Conservation (phyloP, 2,329 filamentous ascomycete genomes). For the Colletotrichum lini region DNA sequence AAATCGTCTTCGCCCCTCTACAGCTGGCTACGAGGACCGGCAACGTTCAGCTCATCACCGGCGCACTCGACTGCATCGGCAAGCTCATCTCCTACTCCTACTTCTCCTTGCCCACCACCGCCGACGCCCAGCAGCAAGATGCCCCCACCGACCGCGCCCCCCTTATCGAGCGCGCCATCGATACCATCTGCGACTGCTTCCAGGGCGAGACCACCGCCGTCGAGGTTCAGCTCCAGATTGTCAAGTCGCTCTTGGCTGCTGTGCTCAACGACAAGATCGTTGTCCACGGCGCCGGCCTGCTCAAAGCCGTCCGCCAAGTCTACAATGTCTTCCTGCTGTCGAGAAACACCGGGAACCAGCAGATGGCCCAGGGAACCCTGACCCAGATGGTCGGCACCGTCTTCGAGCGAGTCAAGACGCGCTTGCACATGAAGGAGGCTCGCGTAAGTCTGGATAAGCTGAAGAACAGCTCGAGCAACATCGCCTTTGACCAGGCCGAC, state of each 20-base stretch:
- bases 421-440: slow-evolving; percentile 89
- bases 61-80: slow-evolving; percentile 96
- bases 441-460: slow-evolving; percentile 71
- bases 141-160: slow-evolving; percentile 74
- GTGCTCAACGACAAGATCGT: slow-evolving; percentile 99
- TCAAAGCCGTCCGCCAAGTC: slow-evolving; percentile 97
- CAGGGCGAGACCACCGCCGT: slow-evolving; percentile 94
- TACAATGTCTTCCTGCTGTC: slow-evolving; percentile 99
- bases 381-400: slow-evolving; percentile 99
- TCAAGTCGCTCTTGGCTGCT: slow-evolving; percentile 95
- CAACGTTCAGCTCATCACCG: slow-evolving; percentile 88
- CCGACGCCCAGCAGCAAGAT: slow-evolving; percentile 50
- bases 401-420: slow-evolving; percentile 91
- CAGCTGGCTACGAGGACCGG: slow-evolving; percentile 90
- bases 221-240: slow-evolving; percentile 96
- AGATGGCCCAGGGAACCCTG: slow-evolving; percentile 95
- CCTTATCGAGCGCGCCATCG: slow-evolving; percentile 96
- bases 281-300: slow-evolving; percentile 93
- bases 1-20: slow-evolving; percentile 91
- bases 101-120: slow-evolving; percentile 80
- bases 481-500: slow-evolving; percentile 65
- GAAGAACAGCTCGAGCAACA: slow-evolving; percentile 67
- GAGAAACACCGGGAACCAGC: slow-evolving; percentile 93
- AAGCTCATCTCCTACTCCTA: slow-evolving; percentile 99
- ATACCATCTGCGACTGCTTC: slow-evolving; percentile 99